Evolutionary conservation across 441 rosid species (phyloP).

Genomic region (Mallotus japonicus): DNA sequence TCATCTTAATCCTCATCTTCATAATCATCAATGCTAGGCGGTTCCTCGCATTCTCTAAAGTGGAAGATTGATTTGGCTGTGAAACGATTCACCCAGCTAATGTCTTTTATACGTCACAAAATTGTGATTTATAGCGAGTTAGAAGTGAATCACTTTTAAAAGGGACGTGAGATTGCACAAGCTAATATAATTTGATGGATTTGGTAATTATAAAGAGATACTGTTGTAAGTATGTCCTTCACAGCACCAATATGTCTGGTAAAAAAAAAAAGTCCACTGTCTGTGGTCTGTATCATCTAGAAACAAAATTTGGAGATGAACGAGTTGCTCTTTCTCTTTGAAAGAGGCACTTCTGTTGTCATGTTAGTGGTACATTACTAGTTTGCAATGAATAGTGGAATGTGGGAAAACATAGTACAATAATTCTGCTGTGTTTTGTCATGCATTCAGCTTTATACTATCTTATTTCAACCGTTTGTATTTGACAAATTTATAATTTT

Average conservation of each 20-base stretch:
- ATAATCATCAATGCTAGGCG: not conserved
- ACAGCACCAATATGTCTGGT: not conserved
- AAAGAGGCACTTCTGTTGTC: not conserved
- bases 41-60: not conserved
- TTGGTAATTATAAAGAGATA: not conserved
- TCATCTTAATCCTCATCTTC: not conserved
- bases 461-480: not conserved
- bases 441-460: not conserved
- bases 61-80: not conserved
- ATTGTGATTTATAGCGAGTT: not conserved
- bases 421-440: not conserved
- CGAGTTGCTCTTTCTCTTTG: not conserved
- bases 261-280: too few species aligned
- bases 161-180: not conserved
- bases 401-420: not conserved
- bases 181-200: constrained; percentile 5
- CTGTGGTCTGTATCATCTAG: not conserved
- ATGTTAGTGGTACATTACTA: too few species aligned
- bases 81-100: not conserved
- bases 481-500: constrained; percentile 1
- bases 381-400: not conserved
- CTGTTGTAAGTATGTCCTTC: not conserved
- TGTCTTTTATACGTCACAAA: not conserved
- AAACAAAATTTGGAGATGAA: not conserved
- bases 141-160: not conserved